These are phyloP conservation scores for Acanthamoeba culbertsoni DNA, from an alignment of 208 protist genomes.

Conservation along the genomic window DNA sequence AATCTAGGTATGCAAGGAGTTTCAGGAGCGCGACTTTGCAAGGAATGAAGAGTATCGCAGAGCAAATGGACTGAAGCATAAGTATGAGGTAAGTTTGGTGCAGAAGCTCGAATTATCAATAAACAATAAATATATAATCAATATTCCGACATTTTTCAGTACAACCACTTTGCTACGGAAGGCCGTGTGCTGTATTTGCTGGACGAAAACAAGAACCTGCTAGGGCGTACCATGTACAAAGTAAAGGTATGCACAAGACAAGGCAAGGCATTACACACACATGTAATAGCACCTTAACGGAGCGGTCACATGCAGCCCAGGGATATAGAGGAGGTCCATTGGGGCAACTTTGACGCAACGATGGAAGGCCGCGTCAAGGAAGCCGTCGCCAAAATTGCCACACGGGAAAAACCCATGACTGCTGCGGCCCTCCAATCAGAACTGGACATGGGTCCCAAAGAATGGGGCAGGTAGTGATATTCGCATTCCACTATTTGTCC, in stretches of 20 bases:
- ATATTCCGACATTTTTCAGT: too few species aligned
- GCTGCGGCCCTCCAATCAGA: not conserved
- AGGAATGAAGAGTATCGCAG: not conserved
- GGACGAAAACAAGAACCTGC: not conserved
- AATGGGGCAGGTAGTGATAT: not conserved
- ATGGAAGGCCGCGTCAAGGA: not conserved
- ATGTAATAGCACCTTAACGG: too few species aligned
- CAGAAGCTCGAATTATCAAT: not conserved
- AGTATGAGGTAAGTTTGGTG: not conserved
- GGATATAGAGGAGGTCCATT: conserved; percentile 36
- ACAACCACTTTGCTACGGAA: conserved; percentile 26
- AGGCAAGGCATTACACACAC: too few species aligned
- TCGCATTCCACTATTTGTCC: too few species aligned
- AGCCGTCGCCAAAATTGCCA: not conserved
- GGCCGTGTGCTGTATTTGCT: not conserved
- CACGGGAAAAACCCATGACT: not conserved
- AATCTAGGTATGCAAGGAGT: not conserved
- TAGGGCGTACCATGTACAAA: not conserved
- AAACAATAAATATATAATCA: too few species aligned
- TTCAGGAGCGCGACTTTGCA: not conserved
- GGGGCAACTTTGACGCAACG: not conserved
- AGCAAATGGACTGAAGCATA: not conserved
- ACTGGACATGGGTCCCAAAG: conserved; percentile 47
- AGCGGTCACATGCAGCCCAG: too few species aligned
- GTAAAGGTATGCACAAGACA: not conserved